A percentile compares a stretch with the other conserved stretches of the same genome.
phyloP scores from a whole-genome alignment of 441 rosid genomes.

The Adansonia rubrostipa region DNA sequence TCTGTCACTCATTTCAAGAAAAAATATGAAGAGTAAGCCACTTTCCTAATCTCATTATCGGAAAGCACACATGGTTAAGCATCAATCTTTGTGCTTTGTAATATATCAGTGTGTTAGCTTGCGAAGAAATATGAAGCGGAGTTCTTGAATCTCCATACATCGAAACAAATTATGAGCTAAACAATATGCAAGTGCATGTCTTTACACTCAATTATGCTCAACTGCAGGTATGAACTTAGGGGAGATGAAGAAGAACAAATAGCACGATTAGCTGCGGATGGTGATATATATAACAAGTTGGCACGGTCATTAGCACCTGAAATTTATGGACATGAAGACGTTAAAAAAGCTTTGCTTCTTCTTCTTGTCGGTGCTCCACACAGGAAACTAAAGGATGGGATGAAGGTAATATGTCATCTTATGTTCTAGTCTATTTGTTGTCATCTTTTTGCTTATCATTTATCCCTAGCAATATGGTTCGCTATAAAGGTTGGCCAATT shows the following conservation, averaged over 20 bases:
- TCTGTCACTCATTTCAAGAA: conserved; percentile 93
- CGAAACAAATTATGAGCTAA: not conserved
- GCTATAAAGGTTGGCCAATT: not conserved
- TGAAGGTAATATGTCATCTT: conserved; percentile 69
- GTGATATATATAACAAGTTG: conserved; percentile 94
- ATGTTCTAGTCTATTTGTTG: conserved; percentile 6
- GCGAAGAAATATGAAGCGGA: not conserved
- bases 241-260: conserved; percentile 93
- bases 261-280: conserved; percentile 90
- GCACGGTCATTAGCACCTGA: conserved; percentile 95
- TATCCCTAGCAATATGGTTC: not conserved
- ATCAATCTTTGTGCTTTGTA: conserved; percentile 24
- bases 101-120: not conserved
- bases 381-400: conserved; percentile 93
- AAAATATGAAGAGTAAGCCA: conserved; percentile 93
- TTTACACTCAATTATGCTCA: conserved; percentile 16
- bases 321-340: conserved; percentile 98
- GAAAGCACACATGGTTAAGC: not conserved
- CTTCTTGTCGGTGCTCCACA: conserved; percentile 99
- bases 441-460: conserved; percentile 10
- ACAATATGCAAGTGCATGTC: not conserved
- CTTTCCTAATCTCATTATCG: conserved; percentile 18
- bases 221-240: conserved; percentile 79
- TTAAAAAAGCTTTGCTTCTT: conserved; percentile 93
- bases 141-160: not conserved